Percentiles rank a stretch among this genome's conserved stretches.
phyloP scores from a whole-genome alignment of 2,329 filamentous ascomycete genomes.

The Trichoderma brevicompactum region DNA sequence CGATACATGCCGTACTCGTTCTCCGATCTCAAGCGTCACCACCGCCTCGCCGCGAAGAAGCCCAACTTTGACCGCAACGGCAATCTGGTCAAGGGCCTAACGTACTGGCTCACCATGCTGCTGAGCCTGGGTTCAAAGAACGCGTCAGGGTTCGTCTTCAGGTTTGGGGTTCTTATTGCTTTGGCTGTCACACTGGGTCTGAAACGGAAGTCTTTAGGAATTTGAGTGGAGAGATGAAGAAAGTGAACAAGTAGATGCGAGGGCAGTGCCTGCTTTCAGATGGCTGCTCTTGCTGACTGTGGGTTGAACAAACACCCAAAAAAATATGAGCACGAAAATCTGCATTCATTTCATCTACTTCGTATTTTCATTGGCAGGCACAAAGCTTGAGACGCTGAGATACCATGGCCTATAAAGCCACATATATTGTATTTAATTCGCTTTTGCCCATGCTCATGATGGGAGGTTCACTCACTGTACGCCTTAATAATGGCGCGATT shows the following conservation, averaged over 20 bases:
- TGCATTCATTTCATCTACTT: not conserved
- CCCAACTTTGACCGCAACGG: conserved; percentile 68
- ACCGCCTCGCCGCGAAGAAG: conserved; percentile 48
- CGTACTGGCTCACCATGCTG: conserved; percentile 59
- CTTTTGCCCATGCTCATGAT: too few relatives aligned
- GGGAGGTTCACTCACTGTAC: too few relatives aligned
- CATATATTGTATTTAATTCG: not conserved
- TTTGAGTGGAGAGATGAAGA: conserved; percentile 32
- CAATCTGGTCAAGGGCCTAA: conserved; percentile 53
- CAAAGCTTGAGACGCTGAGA: not conserved
- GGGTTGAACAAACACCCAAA: not conserved
- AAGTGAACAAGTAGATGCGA: not conserved
- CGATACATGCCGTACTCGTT: conserved; percentile 68
- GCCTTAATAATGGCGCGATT: too few relatives aligned
- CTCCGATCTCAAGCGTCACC: conserved; percentile 50
- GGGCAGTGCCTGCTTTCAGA: not conserved
- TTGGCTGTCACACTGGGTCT: conserved; percentile 44
- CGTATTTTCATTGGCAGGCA: not conserved
- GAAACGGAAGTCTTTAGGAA: conserved; percentile 43
- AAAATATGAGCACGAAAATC: not conserved
- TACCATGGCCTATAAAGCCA: not conserved
- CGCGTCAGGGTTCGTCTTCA: conserved; percentile 54
- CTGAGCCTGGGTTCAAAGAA: conserved; percentile 56
- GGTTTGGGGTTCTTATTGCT: conserved; percentile 53
- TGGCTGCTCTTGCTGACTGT: not conserved